Base-by-base conservation (phyloP, 208 protist species). In the Leishmania martiniquensis region DNA sequence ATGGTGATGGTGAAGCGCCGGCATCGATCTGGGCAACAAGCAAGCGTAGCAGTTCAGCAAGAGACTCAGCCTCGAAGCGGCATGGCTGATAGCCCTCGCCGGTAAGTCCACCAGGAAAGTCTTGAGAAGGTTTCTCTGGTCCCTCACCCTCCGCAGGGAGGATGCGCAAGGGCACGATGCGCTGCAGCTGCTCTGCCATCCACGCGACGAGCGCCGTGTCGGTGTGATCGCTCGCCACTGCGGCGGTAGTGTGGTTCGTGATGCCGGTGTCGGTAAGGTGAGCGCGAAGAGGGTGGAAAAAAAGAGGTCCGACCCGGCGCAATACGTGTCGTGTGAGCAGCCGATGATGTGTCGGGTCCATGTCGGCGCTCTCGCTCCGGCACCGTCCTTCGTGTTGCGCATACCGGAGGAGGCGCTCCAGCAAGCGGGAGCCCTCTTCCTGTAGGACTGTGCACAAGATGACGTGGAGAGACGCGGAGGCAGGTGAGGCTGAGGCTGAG, bases 381-480 rank as follows among this genome's bases (percentile, higher is more conserved):
- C 20, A 68, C n/a, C n/a, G 39, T 7, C 4, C 39, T 15, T 68
- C 20, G 22, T 22, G 42, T 44, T 32, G 63, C 63, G 22, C 67
- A 39, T 3, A 67, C 22, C 39, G 73, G 13, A 84, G 66, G 6
- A 84, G 54, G 57, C 70, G 57, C 29, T n/a, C 37, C 29, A 84
- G 63, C 17, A 84, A 54, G 47, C 66, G 57, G 4, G 74, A 79
- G 74, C 80, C 80, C 52, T 79, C 80, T 32, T 77, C 45, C 80
- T 76, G 72, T 2, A 72, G 73, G 0, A 73, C 68, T 2, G 52
- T 34, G 12, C 32, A n/a, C 34, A 82, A 65, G 4, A 51, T 1
- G 0, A 54, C 29, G 29, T 12, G 20, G 59, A 66, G 51, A 22
- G 51, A 45, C 42, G 45, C 13, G 34, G 45, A 25, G 25, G 44